These are phyloP conservation scores for Rhinocladiella mackenziei DNA, from an alignment of 2,329 filamentous ascomycete genomes.

Conservation along the genomic window DNA sequence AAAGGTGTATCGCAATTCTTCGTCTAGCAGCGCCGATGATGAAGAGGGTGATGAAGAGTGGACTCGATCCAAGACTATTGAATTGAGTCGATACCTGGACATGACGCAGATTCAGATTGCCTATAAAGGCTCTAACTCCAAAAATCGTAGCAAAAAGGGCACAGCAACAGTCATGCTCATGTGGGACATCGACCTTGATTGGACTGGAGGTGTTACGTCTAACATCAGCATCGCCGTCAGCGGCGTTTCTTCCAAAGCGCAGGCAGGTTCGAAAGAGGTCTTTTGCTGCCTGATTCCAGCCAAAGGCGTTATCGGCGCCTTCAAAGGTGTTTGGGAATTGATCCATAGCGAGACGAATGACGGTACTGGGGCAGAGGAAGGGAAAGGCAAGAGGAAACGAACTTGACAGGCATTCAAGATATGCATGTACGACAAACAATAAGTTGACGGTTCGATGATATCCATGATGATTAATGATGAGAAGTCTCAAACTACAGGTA, in stretches of 20 bases:
- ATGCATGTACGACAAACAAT: neutral
- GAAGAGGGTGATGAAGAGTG: constrained; percentile 4
- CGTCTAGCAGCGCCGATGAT: neutral
- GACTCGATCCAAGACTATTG: constrained; percentile 9
- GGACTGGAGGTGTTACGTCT: constrained; percentile 19
- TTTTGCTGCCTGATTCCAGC: constrained; percentile 20
- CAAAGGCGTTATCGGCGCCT: constrained; percentile 19
- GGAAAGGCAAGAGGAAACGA: neutral
- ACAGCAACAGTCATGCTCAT: constrained; percentile 22
- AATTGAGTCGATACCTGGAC: constrained; percentile 20
- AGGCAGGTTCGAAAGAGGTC: constrained; percentile 16
- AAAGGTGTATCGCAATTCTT: constrained; percentile 7
- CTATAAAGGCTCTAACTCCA: neutral
- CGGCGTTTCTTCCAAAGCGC: constrained; percentile 18
- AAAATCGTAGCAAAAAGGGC: constrained; percentile 5
- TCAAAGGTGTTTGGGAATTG: constrained; percentile 20
- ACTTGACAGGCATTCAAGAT: neutral
- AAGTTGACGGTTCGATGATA: neutral
- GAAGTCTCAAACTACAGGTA: too few species aligned
- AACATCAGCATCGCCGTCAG: constrained; percentile 15
- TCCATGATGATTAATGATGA: neutral
- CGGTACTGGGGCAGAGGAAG: neutral
- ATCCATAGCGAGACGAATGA: constrained; percentile 14
- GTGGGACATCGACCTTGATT: constrained; percentile 25
- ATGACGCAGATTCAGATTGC: constrained; percentile 10